Percentiles rank a stretch among this genome's conserved stretches.
Conservation (phyloP, 176 grass and related monocot species). For the Aegilops bicornis region DNA sequence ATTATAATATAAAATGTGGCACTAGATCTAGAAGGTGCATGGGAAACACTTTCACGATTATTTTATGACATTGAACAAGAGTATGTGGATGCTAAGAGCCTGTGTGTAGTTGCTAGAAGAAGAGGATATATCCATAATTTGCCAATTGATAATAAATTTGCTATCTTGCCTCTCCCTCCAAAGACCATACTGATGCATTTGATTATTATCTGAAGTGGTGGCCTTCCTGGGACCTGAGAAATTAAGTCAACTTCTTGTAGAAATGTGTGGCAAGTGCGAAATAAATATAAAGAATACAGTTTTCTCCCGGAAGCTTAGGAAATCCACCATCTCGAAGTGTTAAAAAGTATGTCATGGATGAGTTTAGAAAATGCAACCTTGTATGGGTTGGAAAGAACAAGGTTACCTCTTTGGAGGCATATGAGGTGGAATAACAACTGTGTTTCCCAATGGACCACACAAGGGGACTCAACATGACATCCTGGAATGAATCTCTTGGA, state of each 20-base stretch:
- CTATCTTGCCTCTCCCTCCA: conserved; percentile 50
- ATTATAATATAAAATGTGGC: too few species aligned
- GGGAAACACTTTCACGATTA: too few species aligned
- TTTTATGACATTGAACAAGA: conserved; percentile 24
- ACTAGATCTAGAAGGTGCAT: too few species aligned
- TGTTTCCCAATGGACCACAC: too few species aligned
- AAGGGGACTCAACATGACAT: too few species aligned
- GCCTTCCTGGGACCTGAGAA: conserved; percentile 70
- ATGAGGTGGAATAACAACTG: too few species aligned
- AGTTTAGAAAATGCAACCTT: conserved; percentile 40
- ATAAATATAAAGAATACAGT: conserved; percentile 37
- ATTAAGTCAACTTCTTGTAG: conserved; percentile 69
- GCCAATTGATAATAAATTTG: conserved; percentile 48
- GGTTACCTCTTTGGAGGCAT: too few species aligned
- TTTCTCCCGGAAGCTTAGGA: neutral
- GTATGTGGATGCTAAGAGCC: conserved; percentile 63
- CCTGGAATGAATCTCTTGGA: too few species aligned
- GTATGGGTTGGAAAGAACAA: too few species aligned
- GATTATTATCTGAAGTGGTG: conserved; percentile 46
- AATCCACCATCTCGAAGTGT: conserved; percentile 32
- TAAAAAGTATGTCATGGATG: conserved; percentile 43
- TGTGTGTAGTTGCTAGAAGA: conserved; percentile 60
- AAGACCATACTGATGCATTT: conserved; percentile 63
- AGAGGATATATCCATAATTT: conserved; percentile 71
- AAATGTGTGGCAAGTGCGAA: conserved; percentile 51